Evolutionary conservation across 2,329 filamentous ascomycete species (phyloP).

Genomic region (Lecanoromycetidae sp.): DNA sequence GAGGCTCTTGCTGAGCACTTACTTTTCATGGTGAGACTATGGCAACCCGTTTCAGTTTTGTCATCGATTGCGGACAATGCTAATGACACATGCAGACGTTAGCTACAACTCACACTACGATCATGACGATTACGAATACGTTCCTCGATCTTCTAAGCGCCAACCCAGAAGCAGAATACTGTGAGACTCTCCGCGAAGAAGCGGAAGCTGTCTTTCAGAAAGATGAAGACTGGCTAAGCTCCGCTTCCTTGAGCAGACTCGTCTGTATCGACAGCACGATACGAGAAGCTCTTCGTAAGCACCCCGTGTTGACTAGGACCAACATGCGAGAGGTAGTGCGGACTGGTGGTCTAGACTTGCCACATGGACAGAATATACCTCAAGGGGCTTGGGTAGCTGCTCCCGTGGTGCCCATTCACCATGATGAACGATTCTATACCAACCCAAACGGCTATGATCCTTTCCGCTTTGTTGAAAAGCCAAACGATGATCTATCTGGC

Average conservation of each 20-base stretch:
- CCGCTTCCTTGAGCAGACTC: not conserved
- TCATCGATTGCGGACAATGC: not conserved
- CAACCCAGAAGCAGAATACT: not conserved
- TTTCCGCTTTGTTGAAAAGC: not conserved
- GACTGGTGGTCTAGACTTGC: not conserved
- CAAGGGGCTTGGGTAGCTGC: not conserved
- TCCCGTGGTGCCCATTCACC: not conserved
- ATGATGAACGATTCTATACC: constrained; percentile 5
- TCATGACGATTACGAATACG: constrained; percentile 3
- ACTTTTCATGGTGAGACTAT: not conserved
- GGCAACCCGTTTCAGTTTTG: not conserved
- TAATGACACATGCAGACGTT: not conserved
- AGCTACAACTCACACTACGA: constrained; percentile 1
- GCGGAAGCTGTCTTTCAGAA: not conserved
- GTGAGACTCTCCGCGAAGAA: constrained; percentile 1
- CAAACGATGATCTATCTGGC: not conserved
- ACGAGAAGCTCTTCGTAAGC: constrained; percentile 1
- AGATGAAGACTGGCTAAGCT: not conserved
- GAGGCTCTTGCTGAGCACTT: not conserved
- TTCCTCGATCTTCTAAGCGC: constrained; percentile 7
- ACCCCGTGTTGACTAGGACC: not conserved
- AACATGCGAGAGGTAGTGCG: not conserved
- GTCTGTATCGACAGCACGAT: not conserved
- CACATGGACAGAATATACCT: constrained; percentile 3
- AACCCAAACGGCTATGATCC: not conserved